Conservation (phyloP, 305 asterid species). For the Fraxinus latifolia region DNA sequence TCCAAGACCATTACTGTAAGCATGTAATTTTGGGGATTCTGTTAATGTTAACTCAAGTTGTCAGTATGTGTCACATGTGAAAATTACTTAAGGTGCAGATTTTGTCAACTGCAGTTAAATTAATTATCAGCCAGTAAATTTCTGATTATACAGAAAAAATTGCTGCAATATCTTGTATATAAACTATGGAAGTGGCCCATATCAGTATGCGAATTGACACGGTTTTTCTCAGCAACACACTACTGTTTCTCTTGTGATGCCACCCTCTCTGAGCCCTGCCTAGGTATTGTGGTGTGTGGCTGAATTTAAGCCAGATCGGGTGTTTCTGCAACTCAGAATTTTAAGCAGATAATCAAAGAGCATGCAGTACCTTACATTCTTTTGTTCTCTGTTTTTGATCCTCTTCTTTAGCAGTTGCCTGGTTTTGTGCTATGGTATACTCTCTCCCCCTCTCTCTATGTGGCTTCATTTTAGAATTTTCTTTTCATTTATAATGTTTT, state of each 20-base stretch:
- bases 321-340: neutral
- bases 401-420: constrained; percentile 17
- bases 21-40: neutral
- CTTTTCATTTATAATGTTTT: neutral
- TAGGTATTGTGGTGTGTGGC: neutral
- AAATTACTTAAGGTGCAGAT: neutral
- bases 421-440: constrained; percentile 30
- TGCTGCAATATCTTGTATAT: neutral
- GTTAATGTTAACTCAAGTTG: neutral
- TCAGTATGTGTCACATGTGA: neutral
- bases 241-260: constrained; percentile 35
- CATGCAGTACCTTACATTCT: constrained; percentile 25
- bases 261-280: neutral
- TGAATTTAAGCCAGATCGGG: neutral
- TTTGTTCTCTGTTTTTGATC: constrained; percentile 19
- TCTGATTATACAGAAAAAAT: neutral
- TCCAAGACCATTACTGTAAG: neutral
- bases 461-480: neutral
- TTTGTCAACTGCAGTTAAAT: neutral
- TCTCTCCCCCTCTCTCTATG: constrained; percentile 17
- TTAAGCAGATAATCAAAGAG: constrained; percentile 5
- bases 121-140: neutral
- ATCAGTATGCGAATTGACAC: constrained; percentile 26
- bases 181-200: neutral
- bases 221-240: constrained; percentile 2